Evolutionary conservation across 495 filamentous ascomycete species (phyloP), one percentile per base, ranked within the genome.

Genomic region (Penicillium flavigenum): DNA sequence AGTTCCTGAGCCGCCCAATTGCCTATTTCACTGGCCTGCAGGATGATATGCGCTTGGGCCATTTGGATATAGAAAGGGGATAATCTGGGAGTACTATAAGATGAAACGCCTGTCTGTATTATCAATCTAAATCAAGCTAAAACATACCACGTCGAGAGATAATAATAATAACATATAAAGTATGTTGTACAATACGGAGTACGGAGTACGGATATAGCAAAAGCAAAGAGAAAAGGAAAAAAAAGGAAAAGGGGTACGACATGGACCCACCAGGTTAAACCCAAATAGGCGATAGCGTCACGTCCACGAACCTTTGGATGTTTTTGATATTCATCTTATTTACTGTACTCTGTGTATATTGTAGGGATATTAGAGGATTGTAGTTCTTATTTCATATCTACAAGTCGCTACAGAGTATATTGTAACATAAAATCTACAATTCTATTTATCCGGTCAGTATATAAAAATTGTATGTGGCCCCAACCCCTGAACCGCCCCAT

Each of bases 401-500:
- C 9, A 31, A 31, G 9, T 11, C 10, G 9, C 1, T 31, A 31
- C 6, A 29, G 27, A 29, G 27, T 9, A 29, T 31, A 31, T 31
- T 11, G 29, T 31, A 29, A 29, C 27, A 36, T 36, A 38, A 36
- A 5, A 36, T 9, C 14, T 17, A 39, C 16, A 39, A 17, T 39
- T 39, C 36, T 1, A 16, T 17, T n/a, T n/a, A 16, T 38, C 31
- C 31, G 31, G 16, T n/a, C 4, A 14, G 1, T 5, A 36, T 36
- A 36, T 36, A 36, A 39, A 39, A 39, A 39, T 17, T 1, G 3
- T 39, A 38, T 14, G 51, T 56, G 27, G 27, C 7, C 27, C 45
- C 62, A 63, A 63, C 66, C 66, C 66, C 66, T 69, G 66, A 69
- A 66, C 66, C 60, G 58, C 63, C 63, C 61, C 59, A 62, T 59